Evolutionary conservation across 768 basidiomycete species (phyloP).

Genomic region (Russula sp.): DNA sequence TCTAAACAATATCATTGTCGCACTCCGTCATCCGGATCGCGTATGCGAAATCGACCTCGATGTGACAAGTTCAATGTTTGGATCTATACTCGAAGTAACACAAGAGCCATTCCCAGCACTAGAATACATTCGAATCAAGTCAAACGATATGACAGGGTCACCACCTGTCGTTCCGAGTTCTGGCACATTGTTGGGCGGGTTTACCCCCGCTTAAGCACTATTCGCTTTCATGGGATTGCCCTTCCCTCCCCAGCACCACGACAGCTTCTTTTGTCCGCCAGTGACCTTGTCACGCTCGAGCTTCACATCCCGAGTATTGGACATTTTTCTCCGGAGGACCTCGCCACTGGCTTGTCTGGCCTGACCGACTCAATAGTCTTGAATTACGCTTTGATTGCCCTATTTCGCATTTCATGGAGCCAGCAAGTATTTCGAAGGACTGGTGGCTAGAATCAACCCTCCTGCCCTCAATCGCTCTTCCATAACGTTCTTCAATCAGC

Average conservation of each 20-base stretch:
- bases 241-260: background rate
- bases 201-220: background rate
- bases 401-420: background rate
- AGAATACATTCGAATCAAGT: slow-evolving; percentile 25
- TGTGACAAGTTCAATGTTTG: background rate
- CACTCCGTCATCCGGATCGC: background rate
- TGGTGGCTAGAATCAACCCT: background rate
- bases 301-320: background rate
- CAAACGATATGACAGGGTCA: slow-evolving; percentile 32
- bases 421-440: slow-evolving; percentile 6
- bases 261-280: background rate
- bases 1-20: background rate
- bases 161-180: slow-evolving; percentile 25
- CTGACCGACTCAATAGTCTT: background rate
- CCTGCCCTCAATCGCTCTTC: background rate
- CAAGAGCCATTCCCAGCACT: slow-evolving; percentile 25
- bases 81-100: slow-evolving; percentile 29
- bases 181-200: background rate
- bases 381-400: background rate
- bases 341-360: background rate
- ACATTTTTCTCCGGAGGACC: background rate
- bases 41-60: background rate
- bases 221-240: background rate
- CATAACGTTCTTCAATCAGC: background rate
- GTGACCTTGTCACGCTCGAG: background rate